Base-by-base conservation (phyloP, 2,329 filamentous ascomycete species). In the Arthrinium phaeospermum region DNA sequence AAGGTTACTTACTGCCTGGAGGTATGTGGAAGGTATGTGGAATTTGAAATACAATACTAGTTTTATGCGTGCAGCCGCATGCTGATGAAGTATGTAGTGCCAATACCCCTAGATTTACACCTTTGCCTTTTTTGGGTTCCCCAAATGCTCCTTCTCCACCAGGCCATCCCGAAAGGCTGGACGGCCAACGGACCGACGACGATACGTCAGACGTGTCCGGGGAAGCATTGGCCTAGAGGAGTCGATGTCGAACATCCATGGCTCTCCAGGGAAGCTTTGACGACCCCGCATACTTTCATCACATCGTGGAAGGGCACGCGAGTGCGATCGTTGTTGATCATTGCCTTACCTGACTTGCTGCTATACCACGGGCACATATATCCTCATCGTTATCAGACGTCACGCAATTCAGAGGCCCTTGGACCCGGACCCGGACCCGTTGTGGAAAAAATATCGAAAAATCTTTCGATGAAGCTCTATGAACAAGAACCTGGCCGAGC, bases 401-500 rank as follows among this genome's bases (percentile, higher is more conserved):
- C 34, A 64, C 22, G 19, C 34, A 22, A 5, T 22, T 22, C 5
- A 34, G n/a, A 10, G 41, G 30, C 22, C n/a, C 34, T 2, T 2
- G 57, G 30, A 14, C n/a, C 19, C 41, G 57, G 30, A 14, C n/a
- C 19, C 41, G 34, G 34, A 41, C 13, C 13, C n/a, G 4, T 41
- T 13, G 57, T 5, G 19, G 34, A n/a, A 64, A 64, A n/a, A 57
- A 41, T 13, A 41, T 64, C 34, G 34, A 64, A 41, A 3, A 6
- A n/a, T n/a, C 2, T 14, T 64, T 41, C 34, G 57, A 64, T 64
- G 34, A 64, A 41, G 34, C 57, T 64, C 57, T 64, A 64, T 64
- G 13, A 30, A 64, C 57, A 64, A 64, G 57, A 64, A 41, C 57
- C 57, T 41, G 34, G 57, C 57, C 57, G 57, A 64, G 34, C 57